These are phyloP conservation scores for Gryganskiella cystojenkinii DNA, from an alignment of 192 early-diverging fungal genomes.

Conservation along the genomic window DNA sequence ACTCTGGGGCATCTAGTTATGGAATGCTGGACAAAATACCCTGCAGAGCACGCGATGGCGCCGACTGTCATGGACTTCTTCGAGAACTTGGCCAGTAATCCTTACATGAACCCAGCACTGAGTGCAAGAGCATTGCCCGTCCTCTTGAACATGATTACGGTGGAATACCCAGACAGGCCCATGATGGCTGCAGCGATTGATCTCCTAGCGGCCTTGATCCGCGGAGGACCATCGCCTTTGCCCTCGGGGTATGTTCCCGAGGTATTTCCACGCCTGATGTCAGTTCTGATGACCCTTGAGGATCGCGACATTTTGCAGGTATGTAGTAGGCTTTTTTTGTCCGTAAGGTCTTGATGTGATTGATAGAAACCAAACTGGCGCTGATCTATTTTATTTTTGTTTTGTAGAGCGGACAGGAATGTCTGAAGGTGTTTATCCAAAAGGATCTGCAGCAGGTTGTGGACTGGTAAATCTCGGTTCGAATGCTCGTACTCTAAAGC, in stretches of 20 bases:
- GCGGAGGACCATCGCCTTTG: constrained; percentile 77
- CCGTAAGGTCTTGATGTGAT: no score
- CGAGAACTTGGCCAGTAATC: constrained; percentile 76
- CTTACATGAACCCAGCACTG: constrained; percentile 68
- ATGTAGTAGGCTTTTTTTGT: background rate
- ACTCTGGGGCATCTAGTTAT: constrained; percentile 76
- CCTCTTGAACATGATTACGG: constrained; percentile 42
- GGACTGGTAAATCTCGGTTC: constrained; percentile 67
- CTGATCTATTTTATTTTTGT: background rate
- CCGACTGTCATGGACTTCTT: constrained; percentile 80
- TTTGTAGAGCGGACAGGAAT: constrained; percentile 79
- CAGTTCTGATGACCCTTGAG: constrained; percentile 68
- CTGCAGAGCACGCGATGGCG: constrained; percentile 76
- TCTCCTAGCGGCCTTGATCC: constrained; percentile 73
- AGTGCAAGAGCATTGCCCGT: constrained; percentile 77
- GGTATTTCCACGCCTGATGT: constrained; percentile 85
- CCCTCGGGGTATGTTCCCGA: constrained; percentile 72
- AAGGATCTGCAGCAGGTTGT: constrained; percentile 79
- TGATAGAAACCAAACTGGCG: no score
- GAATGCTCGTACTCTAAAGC: background rate
- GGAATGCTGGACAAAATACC: constrained; percentile 78
- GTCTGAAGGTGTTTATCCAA: constrained; percentile 79
- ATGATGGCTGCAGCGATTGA: constrained; percentile 69
- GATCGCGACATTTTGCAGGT: constrained; percentile 86
- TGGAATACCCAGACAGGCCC: constrained; percentile 12